A percentile compares a stretch with the other conserved stretches of the same genome.
These are phyloP conservation scores for Scedosporium boydii DNA, from an alignment of 2,329 filamentous ascomycete species.

Conservation along the genomic window DNA sequence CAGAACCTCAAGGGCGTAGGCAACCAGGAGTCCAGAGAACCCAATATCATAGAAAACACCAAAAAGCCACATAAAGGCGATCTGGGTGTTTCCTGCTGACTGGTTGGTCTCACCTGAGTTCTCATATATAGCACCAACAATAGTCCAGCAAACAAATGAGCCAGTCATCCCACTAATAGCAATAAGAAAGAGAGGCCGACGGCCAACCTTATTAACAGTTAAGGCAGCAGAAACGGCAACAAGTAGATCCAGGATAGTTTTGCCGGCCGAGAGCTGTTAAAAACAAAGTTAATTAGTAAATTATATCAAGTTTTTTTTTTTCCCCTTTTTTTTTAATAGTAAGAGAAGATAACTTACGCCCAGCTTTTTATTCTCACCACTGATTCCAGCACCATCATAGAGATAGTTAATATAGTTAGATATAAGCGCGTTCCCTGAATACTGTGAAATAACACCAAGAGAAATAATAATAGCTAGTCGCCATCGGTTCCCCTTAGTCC, in stretches of 20 bases:
- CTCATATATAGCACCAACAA: constrained; percentile 43
- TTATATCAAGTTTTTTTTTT: too few relatives aligned
- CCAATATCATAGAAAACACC: constrained; percentile 51
- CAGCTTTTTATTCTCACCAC: constrained; percentile 43
- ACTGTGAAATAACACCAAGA: constrained; percentile 58
- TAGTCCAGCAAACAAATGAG: constrained; percentile 40
- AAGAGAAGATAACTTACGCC: constrained; percentile 24
- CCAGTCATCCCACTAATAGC: constrained; percentile 38
- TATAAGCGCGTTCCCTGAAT: constrained; percentile 57
- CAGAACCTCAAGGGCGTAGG: constrained; percentile 49
- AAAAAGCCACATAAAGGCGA: constrained; percentile 51
- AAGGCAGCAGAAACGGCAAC: constrained; percentile 45
- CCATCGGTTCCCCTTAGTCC: constrained; percentile 55
- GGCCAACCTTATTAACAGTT: constrained; percentile 39
- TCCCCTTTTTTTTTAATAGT: too few relatives aligned
- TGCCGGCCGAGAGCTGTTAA: constrained; percentile 36
- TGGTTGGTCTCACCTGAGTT: constrained; percentile 31
- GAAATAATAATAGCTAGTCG: constrained; percentile 52
- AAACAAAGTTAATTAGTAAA: too few relatives aligned
- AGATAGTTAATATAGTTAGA: constrained; percentile 57
- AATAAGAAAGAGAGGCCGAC: constrained; percentile 43
- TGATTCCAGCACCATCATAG: constrained; percentile 53
- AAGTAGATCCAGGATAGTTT: constrained; percentile 49
- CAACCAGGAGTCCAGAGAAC: constrained; percentile 47
- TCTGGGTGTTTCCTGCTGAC: constrained; percentile 40